A percentile compares a stretch with the other conserved stretches of the same genome.
phyloP scores from a whole-genome alignment of 2,329 filamentous ascomycete genomes.

The Fonsecaea monophora region DNA sequence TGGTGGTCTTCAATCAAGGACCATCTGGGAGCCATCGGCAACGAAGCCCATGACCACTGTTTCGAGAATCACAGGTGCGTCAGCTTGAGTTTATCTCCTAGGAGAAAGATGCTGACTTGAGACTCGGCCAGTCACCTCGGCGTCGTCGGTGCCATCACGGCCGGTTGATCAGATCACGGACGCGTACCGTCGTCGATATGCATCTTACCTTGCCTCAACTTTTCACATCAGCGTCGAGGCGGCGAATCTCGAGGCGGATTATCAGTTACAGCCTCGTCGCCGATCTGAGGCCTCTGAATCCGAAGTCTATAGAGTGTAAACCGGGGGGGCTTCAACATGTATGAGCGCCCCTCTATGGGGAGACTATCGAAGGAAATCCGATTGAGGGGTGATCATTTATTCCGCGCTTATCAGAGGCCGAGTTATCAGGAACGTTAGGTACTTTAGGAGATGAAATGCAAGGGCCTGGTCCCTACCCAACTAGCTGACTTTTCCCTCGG shows the following conservation, averaged over 20 bases:
- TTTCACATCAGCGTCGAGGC: conserved; percentile 27
- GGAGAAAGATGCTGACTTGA: not conserved
- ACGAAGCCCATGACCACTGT: conserved; percentile 6
- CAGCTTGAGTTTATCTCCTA: not conserved
- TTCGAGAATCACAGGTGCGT: conserved; percentile 18
- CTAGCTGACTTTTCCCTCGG: not conserved
- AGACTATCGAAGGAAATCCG: not conserved
- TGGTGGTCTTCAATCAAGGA: not conserved
- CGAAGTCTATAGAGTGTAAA: conserved; percentile 14
- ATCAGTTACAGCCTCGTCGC: conserved; percentile 18
- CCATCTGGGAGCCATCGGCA: conserved; percentile 3
- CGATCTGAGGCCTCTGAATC: conserved; percentile 15
- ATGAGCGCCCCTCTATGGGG: not conserved
- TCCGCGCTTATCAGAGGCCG: not conserved
- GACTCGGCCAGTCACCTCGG: conserved; percentile 3
- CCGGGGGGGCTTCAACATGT: not conserved
- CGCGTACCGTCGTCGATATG: conserved; percentile 24
- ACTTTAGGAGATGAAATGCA: not conserved
- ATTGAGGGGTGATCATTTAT: not conserved
- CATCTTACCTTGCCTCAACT: conserved; percentile 28
- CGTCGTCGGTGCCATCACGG: not conserved
- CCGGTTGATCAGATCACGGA: conserved; percentile 19
- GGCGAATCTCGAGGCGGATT: conserved; percentile 17
- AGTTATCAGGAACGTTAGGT: not conserved
- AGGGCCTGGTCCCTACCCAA: not conserved